Percentiles rank a stretch among this genome's conserved stretches.
Evolutionary conservation across 23 red algal genomes (phyloP).

Genomic region (Gracilaria gracilis): DNA sequence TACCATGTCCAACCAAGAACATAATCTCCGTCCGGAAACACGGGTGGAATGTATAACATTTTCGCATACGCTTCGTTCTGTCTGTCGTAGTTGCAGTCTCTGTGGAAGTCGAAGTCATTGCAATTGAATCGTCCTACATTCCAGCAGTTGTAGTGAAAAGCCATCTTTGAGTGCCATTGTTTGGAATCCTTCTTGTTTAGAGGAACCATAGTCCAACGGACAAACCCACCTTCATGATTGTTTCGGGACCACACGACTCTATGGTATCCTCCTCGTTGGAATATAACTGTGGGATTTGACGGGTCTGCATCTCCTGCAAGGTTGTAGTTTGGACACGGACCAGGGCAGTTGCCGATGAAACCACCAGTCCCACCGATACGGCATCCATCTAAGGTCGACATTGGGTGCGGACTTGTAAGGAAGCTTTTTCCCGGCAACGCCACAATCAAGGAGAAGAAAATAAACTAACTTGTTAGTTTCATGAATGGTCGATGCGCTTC

Average conservation of each 20-base stretch:
- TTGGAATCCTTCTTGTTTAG: conserved; percentile 25
- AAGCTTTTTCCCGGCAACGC: conserved; percentile 17
- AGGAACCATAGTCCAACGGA: conserved; percentile 58
- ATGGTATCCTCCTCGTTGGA: conserved; percentile 46
- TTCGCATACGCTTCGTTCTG: conserved; percentile 43
- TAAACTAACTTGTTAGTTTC: not conserved
- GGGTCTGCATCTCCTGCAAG: conserved; percentile 50
- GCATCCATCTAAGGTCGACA: conserved; percentile 60
- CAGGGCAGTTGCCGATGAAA: conserved; percentile 56
- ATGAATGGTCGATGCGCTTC: too few relatives aligned
- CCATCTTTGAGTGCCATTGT: conserved; percentile 38
- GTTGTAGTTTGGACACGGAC: conserved; percentile 67
- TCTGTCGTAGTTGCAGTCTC: conserved; percentile 27
- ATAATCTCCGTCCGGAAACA: conserved; percentile 75
- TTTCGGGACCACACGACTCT: conserved; percentile 62
- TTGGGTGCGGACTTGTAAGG: conserved; percentile 57
- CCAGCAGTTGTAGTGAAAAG: conserved; percentile 70
- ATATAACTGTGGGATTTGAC: conserved; percentile 40
- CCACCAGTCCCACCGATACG: conserved; percentile 55
- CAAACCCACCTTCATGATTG: conserved; percentile 76
- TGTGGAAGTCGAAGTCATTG: not conserved
- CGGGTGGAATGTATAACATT: conserved; percentile 49
- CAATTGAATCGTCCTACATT: conserved; percentile 33
- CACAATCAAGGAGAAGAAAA: not conserved
- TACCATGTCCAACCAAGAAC: conserved; percentile 77